Evolutionary conservation across 1,284 basidiomycete species (phyloP).

Genomic region (Ceratobasidium sp.): DNA sequence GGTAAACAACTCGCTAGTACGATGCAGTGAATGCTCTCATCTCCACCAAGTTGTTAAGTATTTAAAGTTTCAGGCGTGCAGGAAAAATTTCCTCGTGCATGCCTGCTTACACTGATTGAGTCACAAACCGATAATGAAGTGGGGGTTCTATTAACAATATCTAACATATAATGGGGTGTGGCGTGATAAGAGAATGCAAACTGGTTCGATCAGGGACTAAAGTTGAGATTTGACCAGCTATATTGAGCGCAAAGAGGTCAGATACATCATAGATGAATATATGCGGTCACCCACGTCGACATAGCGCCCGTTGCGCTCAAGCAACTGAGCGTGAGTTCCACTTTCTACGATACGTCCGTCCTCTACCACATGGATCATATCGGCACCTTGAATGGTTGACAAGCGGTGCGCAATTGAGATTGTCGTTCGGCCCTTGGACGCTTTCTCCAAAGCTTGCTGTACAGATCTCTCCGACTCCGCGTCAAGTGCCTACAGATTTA

Average conservation of each 20-base stretch:
- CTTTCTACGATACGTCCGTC: constrained; percentile 55
- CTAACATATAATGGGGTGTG: not conserved
- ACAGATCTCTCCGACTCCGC: constrained; percentile 54
- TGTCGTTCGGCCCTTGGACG: constrained; percentile 51
- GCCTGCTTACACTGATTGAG: too few species aligned
- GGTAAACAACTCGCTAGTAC: too few species aligned
- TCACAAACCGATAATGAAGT: too few species aligned
- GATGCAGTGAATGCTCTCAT: too few species aligned
- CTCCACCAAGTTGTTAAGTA: too few species aligned
- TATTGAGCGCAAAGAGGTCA: not conserved
- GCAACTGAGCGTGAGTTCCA: constrained; percentile 54
- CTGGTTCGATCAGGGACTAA: not conserved
- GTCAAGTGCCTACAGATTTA: constrained; percentile 49
- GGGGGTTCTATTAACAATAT: not conserved
- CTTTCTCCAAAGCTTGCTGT: constrained; percentile 56
- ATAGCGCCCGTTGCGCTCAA: constrained; percentile 53
- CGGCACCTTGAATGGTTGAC: constrained; percentile 53
- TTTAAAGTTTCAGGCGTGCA: too few species aligned
- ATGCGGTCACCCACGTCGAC: constrained; percentile 47
- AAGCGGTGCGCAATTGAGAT: constrained; percentile 57
- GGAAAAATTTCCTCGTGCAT: too few species aligned
- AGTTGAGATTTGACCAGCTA: constrained; percentile 6
- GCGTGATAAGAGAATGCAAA: not conserved
- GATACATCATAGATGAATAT: not conserved
- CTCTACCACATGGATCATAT: constrained; percentile 56